Percentiles rank a stretch among this genome's conserved stretches.
Evolutionary conservation across 2,329 filamentous ascomycete species (phyloP).

Genomic region (Coniosporium tulheliwenetii): DNA sequence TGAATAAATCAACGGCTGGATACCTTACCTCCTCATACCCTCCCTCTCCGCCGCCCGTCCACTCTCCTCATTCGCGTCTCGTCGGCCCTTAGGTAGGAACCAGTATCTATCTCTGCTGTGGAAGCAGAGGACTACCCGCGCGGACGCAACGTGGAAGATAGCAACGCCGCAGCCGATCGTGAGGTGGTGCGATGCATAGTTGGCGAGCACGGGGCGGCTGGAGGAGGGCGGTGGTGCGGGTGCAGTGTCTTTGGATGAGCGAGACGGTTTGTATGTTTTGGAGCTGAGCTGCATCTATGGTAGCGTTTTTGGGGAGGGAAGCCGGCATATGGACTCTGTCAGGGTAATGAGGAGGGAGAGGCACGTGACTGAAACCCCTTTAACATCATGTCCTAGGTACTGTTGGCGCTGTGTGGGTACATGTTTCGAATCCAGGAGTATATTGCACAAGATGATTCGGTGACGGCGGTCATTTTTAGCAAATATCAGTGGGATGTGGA

Average conservation of each 20-base stretch:
- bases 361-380: too few species aligned
- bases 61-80: conserved; percentile 30
- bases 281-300: too few species aligned
- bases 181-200: conserved; percentile 11
- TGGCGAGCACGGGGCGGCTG: conserved; percentile 7
- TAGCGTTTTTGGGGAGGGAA: too few species aligned
- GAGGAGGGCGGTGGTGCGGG: conserved; percentile 3
- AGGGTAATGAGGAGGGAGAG: too few species aligned
- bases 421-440: too few species aligned
- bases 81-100: conserved; percentile 33
- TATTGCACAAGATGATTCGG: too few species aligned
- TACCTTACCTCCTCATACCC: conserved; percentile 30
- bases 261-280: too few species aligned
- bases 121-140: conserved; percentile 31
- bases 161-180: conserved; percentile 27
- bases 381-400: too few species aligned
- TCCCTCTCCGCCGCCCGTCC: conserved; percentile 26
- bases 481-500: too few species aligned
- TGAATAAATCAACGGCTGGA: neutral
- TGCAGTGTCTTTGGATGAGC: neutral
- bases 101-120: conserved; percentile 24
- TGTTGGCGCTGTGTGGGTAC: too few species aligned
- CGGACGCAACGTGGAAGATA: conserved; percentile 32
- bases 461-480: too few species aligned
- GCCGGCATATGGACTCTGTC: too few species aligned